These are phyloP conservation scores for Ustilago curta DNA, from an alignment of 1,284 basidiomycete species.

Conservation along the genomic window DNA sequence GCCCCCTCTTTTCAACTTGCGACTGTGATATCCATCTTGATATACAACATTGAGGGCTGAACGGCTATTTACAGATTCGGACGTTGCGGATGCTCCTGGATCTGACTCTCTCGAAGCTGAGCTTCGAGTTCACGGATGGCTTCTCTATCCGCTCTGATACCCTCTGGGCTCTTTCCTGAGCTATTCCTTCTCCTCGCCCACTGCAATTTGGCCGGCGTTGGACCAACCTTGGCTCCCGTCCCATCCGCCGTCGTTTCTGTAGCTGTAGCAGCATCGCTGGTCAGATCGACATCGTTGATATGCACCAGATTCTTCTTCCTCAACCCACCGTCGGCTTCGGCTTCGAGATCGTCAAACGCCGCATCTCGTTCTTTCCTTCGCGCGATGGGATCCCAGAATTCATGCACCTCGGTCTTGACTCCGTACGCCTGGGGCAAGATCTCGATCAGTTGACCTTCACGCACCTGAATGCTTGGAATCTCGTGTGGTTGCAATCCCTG, in stretches of 20 bases:
- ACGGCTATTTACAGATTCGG: constrained; percentile 11
- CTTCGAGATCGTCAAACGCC: constrained; percentile 50
- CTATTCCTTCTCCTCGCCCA: constrained; percentile 41
- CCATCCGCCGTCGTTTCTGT: constrained; percentile 3
- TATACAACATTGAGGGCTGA: background rate
- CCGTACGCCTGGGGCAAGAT: constrained; percentile 67
- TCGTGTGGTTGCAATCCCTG: constrained; percentile 95
- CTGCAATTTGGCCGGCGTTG: constrained; percentile 18
- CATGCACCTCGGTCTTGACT: constrained; percentile 61
- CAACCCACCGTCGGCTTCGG: constrained; percentile 5
- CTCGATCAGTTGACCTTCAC: constrained; percentile 67
- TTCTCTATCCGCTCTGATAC: constrained; percentile 44
- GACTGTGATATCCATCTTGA: background rate
- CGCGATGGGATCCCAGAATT: constrained; percentile 64
- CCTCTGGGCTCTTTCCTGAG: constrained; percentile 44
- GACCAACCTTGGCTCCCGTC: background rate
- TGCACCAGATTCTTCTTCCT: constrained; percentile 23
- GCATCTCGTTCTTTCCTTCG: constrained; percentile 62
- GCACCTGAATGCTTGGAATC: constrained; percentile 93
- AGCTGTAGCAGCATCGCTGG: constrained; percentile 10
- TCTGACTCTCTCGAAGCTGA: constrained; percentile 34
- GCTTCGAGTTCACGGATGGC: constrained; percentile 38
- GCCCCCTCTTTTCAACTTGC: too few species aligned
- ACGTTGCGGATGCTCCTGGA: constrained; percentile 30
- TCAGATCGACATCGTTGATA: constrained; percentile 32